phyloP scores from a whole-genome alignment of 352 stramenopile species.

The Discostella stelligera region DNA sequence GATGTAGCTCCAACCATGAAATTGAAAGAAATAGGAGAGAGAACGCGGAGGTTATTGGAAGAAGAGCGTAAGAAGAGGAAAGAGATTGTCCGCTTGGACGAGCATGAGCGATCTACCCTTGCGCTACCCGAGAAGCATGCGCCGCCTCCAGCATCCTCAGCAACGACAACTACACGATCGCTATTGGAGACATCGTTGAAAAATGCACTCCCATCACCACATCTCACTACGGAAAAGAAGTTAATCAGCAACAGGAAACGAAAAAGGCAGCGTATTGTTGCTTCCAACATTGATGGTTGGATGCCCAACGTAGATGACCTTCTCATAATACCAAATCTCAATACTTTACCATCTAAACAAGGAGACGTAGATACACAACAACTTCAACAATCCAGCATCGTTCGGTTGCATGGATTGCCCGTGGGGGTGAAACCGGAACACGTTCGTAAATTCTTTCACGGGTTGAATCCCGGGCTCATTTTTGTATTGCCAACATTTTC shows the following conservation, averaged over 20 bases:
- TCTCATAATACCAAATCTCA: neutral
- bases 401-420: constrained; percentile 71
- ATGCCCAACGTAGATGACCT: constrained; percentile 51
- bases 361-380: constrained; percentile 29
- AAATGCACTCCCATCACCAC: neutral
- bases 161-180: neutral
- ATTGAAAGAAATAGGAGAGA: constrained; percentile 63
- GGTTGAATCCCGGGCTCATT: constrained; percentile 55
- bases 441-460: constrained; percentile 71
- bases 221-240: constrained; percentile 15
- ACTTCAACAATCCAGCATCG: constrained; percentile 54
- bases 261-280: constrained; percentile 22
- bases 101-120: constrained; percentile 12
- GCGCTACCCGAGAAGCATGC: constrained; percentile 21
- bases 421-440: constrained; percentile 49
- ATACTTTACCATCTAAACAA: neutral
- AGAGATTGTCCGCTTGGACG: constrained; percentile 45
- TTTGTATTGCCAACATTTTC: constrained; percentile 58
- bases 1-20: constrained; percentile 33
- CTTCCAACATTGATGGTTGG: constrained; percentile 51
- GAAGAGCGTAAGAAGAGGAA: constrained; percentile 55
- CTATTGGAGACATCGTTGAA: no score
- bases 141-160: constrained; percentile 1
- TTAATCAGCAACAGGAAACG: constrained; percentile 29
- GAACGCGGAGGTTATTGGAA: constrained; percentile 55